Conservation (phyloP, 129 eudicot genomes). For the Lactuca sativa region DNA sequence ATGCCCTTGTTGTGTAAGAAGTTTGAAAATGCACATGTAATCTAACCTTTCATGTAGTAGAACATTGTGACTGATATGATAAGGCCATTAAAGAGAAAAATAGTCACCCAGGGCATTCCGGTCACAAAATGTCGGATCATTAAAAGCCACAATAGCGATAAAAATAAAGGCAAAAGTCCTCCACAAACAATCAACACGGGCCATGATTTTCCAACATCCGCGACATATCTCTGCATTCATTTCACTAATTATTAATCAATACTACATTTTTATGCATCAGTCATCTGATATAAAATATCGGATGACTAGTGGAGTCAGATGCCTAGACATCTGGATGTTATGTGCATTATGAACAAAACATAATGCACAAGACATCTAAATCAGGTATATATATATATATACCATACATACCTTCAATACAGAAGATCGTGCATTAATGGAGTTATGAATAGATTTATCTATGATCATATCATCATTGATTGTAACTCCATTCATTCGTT, state of each 20-base stretch:
- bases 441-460: conserved; percentile 75
- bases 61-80: conserved; percentile 88
- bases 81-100: conserved; percentile 68
- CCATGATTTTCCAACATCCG: conserved; percentile 96
- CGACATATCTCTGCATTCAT: conserved; percentile 81
- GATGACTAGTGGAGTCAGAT: neutral
- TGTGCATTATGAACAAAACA: too few relatives aligned
- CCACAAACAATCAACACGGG: conserved; percentile 93
- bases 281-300: neutral
- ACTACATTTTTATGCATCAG: neutral
- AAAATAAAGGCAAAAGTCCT: conserved; percentile 80
- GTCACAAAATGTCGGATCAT: conserved; percentile 89
- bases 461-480: conserved; percentile 65
- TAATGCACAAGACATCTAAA: too few relatives aligned
- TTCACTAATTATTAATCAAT: conserved; percentile 18
- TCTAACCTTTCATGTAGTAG: conserved; percentile 80
- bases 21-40: neutral
- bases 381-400: too few relatives aligned
- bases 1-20: neutral
- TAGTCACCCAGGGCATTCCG: conserved; percentile 97
- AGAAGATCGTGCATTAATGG: conserved; percentile 72
- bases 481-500: conserved; percentile 79
- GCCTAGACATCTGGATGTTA: too few relatives aligned
- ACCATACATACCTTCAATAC: conserved; percentile 63
- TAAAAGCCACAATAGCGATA: conserved; percentile 87